phyloP scores from a whole-genome alignment of 2,329 filamentous ascomycete genomes.

The Achaetomium macrosporum region DNA sequence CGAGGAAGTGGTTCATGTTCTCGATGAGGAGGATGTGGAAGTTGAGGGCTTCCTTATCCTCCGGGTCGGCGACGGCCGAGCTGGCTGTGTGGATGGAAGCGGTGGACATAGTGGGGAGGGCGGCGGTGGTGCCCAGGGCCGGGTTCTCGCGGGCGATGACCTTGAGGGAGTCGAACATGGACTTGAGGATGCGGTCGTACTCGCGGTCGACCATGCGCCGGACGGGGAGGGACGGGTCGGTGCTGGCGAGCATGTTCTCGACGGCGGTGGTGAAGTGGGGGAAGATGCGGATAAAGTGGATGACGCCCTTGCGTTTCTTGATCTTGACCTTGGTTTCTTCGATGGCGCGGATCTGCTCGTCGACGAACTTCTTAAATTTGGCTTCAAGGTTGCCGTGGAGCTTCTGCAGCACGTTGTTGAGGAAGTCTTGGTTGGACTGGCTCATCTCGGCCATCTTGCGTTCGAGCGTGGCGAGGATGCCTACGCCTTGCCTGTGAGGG shows the following conservation, averaged over 20 bases:
- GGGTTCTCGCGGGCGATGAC: conserved; percentile 77
- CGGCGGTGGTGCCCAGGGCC: conserved; percentile 38
- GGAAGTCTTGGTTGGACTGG: conserved; percentile 89
- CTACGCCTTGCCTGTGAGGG: conserved; percentile 69
- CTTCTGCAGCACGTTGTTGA: conserved; percentile 71
- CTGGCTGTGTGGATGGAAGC: conserved; percentile 25
- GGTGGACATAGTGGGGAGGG: conserved; percentile 23
- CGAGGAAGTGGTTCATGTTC: conserved; percentile 97
- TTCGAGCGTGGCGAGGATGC: conserved; percentile 75
- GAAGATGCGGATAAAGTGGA: conserved; percentile 91
- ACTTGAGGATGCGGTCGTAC: conserved; percentile 82
- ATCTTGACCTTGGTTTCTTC: conserved; percentile 99
- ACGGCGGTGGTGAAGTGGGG: conserved; percentile 77
- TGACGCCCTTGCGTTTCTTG: conserved; percentile 96
- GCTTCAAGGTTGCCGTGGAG: conserved; percentile 67
- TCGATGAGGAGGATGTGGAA: conserved; percentile 97
- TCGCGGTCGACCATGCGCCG: conserved; percentile 77
- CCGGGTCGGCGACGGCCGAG: conserved; percentile 47
- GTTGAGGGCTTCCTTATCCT: conserved; percentile 95
- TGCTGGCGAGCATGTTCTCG: conserved; percentile 70
- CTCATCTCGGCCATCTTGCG: conserved; percentile 71
- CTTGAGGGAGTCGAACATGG: conserved; percentile 96
- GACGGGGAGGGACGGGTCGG: conserved; percentile 54
- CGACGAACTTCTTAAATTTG: conserved; percentile 81
- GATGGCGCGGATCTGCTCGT: conserved; percentile 90